phyloP scores from a whole-genome alignment of 176 grass and related monocot species.

The Zea luxurians region DNA sequence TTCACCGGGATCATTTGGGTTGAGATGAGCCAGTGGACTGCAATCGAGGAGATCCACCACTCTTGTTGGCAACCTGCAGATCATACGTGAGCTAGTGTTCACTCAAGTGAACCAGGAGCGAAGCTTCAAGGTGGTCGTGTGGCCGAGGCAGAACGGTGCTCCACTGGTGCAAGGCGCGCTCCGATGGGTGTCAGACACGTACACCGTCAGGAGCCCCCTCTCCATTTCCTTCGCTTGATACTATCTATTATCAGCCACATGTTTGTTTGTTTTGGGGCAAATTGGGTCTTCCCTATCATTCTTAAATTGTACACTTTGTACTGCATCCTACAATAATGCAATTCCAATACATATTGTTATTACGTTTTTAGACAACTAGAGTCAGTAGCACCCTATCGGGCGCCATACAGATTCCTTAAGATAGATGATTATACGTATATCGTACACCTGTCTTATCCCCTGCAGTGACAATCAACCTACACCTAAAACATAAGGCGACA shows the following conservation, averaged over 20 bases:
- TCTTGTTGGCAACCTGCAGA: no score
- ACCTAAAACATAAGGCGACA: no score
- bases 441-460: no score
- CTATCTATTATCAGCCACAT: background rate
- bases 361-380: no score
- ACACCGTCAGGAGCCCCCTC: slow-evolving; percentile 48
- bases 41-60: no score
- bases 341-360: background rate
- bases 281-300: background rate
- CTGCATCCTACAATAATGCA: background rate
- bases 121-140: slow-evolving; percentile 27
- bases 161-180: slow-evolving; percentile 32
- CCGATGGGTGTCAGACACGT: slow-evolving; percentile 45
- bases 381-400: no score
- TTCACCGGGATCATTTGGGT: no score
- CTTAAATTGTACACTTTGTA: background rate
- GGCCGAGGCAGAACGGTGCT: background rate
- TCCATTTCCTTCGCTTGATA: slow-evolving; percentile 24
- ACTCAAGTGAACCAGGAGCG: slow-evolving; percentile 29
- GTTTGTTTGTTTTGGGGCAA: background rate
- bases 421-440: no score
- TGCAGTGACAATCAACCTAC: no score
- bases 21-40: no score
- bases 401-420: no score
- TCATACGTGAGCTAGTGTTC: background rate